Conservation (phyloP, 139 green algal genomes). For the Microglena sp. region DNA sequence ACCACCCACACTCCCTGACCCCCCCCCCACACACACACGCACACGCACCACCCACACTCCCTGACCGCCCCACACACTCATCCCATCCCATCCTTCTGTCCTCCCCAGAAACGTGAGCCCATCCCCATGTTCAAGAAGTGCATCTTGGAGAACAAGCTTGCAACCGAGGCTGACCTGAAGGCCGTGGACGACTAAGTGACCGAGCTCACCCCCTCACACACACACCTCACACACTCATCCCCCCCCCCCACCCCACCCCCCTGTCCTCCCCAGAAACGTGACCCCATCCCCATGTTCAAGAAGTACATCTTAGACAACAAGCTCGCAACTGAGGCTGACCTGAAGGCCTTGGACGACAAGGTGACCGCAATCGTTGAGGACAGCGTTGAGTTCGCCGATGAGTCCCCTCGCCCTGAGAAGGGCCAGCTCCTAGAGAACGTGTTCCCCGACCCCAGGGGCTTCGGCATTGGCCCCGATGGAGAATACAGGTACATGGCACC, state of each 20-base stretch:
- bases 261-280: too few relatives aligned
- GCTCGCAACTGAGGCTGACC: constrained; percentile 34
- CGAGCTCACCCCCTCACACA: too few relatives aligned
- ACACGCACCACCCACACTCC: too few relatives aligned
- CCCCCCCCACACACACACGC: too few relatives aligned
- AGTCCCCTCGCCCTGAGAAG: constrained; percentile 82
- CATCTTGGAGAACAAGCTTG: constrained; percentile 64
- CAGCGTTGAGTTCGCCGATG: constrained; percentile 85
- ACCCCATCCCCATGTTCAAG: constrained; percentile 77
- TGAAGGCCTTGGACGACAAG: constrained; percentile 26
- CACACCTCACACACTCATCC: too few relatives aligned
- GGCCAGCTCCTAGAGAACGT: constrained; percentile 95
- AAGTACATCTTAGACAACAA: constrained; percentile 70
- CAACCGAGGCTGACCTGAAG: constrained; percentile 67
- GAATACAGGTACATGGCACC: too few relatives aligned
- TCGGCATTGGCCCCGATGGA: constrained; percentile 71
- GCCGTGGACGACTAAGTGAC: constrained; percentile 63
- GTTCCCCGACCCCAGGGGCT: constrained; percentile 90
- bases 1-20: too few relatives aligned
- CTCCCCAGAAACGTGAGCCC: constrained; percentile 79
- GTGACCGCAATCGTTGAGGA: constrained; percentile 67
- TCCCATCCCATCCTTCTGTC: too few relatives aligned
- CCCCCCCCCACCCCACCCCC: too few relatives aligned
- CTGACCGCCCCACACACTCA: too few relatives aligned
- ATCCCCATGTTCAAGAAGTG: constrained; percentile 73